Conservation (phyloP, 805 yeast species). For the Starmera quercuum region DNA sequence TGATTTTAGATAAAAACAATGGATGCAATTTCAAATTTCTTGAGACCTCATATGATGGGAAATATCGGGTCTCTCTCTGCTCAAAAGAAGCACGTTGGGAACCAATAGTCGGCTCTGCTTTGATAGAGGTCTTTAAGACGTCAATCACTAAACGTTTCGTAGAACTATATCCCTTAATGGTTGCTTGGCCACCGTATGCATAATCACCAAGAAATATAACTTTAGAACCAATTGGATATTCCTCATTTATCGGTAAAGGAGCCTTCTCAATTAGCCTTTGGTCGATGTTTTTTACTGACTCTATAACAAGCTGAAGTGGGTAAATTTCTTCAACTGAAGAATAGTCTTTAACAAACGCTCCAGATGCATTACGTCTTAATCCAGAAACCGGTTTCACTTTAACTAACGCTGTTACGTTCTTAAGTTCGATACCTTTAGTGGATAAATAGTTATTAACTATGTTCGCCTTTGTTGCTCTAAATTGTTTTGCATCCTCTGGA, state of each 20-base stretch:
- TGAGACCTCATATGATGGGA: conserved; percentile 58
- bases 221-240: conserved; percentile 66
- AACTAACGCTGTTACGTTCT: conserved; percentile 48
- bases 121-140: conserved; percentile 40
- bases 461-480: conserved; percentile 30
- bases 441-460: conserved; percentile 36
- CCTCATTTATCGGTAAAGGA: conserved; percentile 72
- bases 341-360: conserved; percentile 75
- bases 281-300: conserved; percentile 66
- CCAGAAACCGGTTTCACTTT: conserved; percentile 77
- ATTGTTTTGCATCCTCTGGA: conserved; percentile 39
- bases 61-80: conserved; percentile 45
- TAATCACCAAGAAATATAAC: conserved; percentile 78
- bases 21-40: conserved; percentile 50
- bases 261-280: conserved; percentile 62
- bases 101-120: conserved; percentile 62
- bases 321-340: conserved; percentile 42
- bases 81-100: conserved; percentile 51
- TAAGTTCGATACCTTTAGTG: conserved; percentile 56
- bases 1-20: conserved; percentile 64
- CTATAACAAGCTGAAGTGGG: conserved; percentile 81
- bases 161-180: conserved; percentile 51
- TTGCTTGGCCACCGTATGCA: conserved; percentile 80
- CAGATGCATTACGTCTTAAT: conserved; percentile 54
- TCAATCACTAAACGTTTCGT: conserved; percentile 39